Percentiles rank a stretch among this genome's conserved stretches.
Evolutionary conservation across 495 filamentous ascomycete species (phyloP).

Genomic region (Astrothelium subdiscretum): DNA sequence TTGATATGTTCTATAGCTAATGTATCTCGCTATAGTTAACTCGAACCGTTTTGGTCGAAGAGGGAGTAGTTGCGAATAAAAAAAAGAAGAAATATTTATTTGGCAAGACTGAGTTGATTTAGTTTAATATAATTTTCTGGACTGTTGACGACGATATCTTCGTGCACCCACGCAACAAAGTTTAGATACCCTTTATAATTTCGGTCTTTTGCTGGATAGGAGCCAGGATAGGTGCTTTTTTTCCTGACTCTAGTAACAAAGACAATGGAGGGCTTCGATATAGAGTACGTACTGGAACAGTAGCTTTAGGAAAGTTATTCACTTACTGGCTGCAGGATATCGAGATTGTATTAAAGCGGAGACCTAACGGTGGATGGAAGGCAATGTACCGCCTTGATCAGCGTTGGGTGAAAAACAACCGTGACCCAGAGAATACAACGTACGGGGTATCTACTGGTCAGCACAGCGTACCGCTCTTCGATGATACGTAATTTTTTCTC

Average conservation of each 20-base stretch:
- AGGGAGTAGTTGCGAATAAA: constrained; percentile 4
- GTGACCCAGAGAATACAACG: too few species aligned
- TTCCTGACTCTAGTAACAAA: too few species aligned
- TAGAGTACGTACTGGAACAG: background rate
- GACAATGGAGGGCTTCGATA: background rate
- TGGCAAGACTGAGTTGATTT: constrained; percentile 5
- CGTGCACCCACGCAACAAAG: constrained; percentile 1
- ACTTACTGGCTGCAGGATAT: too few species aligned
- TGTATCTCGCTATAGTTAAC: background rate
- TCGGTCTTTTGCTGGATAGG: constrained; percentile 6
- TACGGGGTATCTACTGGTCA: too few species aligned
- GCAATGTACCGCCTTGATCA: too few species aligned
- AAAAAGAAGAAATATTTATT: constrained; percentile 5
- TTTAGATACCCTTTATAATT: constrained; percentile 5
- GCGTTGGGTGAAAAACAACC: too few species aligned
- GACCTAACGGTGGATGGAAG: too few species aligned
- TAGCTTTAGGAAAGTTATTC: background rate
- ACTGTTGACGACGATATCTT: constrained; percentile 4
- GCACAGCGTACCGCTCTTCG: too few species aligned
- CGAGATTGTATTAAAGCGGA: too few species aligned
- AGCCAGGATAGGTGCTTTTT: constrained; percentile 5
- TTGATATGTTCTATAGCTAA: background rate
- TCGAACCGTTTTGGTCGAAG: background rate
- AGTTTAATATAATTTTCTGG: constrained; percentile 3
- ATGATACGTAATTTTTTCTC: too few species aligned